These are phyloP conservation scores for Aspergillus aculeatus DNA, from an alignment of 2,329 filamentous ascomycete species.

Conservation along the genomic window DNA sequence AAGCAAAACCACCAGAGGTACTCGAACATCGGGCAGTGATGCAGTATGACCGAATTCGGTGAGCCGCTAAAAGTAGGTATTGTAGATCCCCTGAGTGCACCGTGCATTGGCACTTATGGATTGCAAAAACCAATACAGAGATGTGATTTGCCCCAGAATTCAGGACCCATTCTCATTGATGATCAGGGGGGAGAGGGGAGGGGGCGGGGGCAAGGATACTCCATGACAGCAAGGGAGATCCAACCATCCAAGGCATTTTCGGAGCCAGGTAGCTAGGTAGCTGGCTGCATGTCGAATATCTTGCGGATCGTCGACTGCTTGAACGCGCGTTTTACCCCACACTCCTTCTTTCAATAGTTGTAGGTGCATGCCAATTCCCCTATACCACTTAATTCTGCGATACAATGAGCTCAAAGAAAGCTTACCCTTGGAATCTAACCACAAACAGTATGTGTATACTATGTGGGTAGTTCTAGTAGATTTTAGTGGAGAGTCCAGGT, in stretches of 20 bases:
- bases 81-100: not conserved
- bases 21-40: not conserved
- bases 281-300: not conserved
- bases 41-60: slow-evolving; percentile 1
- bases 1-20: too few species aligned
- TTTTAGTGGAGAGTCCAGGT: not conserved
- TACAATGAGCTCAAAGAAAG: not conserved
- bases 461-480: not conserved
- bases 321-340: not conserved
- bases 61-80: slow-evolving; percentile 1
- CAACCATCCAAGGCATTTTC: not conserved
- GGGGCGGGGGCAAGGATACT: not conserved
- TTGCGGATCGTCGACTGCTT: not conserved
- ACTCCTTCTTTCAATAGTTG: not conserved
- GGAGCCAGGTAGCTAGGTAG: not conserved
- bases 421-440: not conserved
- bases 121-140: not conserved
- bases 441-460: not conserved
- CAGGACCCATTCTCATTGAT: slow-evolving; percentile 3
- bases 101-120: not conserved
- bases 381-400: not conserved
- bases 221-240: not conserved
- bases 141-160: not conserved
- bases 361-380: not conserved
- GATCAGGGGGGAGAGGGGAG: slow-evolving; percentile 3